Conservation (phyloP, 208 protist species). For the Blastocrithidia nonstop region DNA sequence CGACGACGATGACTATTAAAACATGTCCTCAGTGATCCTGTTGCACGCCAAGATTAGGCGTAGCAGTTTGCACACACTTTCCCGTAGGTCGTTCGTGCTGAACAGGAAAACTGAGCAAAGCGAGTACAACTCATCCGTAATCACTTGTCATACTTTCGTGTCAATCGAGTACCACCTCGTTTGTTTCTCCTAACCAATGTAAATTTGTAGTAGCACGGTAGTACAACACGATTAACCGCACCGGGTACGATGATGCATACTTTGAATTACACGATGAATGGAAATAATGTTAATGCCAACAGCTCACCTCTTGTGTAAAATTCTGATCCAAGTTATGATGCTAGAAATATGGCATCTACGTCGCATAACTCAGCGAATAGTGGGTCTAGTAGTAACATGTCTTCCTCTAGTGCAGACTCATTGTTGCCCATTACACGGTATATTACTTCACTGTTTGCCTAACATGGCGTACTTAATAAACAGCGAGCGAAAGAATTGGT, state of each 20-base stretch:
- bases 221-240: too few relatives aligned
- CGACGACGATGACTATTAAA: constrained; percentile 51
- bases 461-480: constrained; percentile 77
- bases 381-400: too few relatives aligned
- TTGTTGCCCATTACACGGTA: too few relatives aligned
- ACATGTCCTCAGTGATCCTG: constrained; percentile 20
- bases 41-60: constrained; percentile 2
- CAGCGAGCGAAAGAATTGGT: constrained; percentile 67
- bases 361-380: too few relatives aligned
- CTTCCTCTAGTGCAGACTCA: too few relatives aligned
- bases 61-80: constrained; percentile 14
- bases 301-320: too few relatives aligned
- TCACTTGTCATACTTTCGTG: constrained; percentile 31
- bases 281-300: too few relatives aligned
- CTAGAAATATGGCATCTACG: too few relatives aligned
- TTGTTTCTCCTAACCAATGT: constrained; percentile 10
- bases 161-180: constrained; percentile 11
- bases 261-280: too few relatives aligned
- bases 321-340: too few relatives aligned
- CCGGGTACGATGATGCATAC: too few relatives aligned
- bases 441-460: constrained; percentile 56
- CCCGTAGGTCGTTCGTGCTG: constrained; percentile 21
- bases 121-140: constrained; percentile 13
- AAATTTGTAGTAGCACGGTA: too few relatives aligned
- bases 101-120: constrained; percentile 33